A percentile compares a stretch with the other conserved stretches of the same genome.
Evolutionary conservation across 139 green algal genomes (phyloP).

Genomic region (Picochlorum sp.): DNA sequence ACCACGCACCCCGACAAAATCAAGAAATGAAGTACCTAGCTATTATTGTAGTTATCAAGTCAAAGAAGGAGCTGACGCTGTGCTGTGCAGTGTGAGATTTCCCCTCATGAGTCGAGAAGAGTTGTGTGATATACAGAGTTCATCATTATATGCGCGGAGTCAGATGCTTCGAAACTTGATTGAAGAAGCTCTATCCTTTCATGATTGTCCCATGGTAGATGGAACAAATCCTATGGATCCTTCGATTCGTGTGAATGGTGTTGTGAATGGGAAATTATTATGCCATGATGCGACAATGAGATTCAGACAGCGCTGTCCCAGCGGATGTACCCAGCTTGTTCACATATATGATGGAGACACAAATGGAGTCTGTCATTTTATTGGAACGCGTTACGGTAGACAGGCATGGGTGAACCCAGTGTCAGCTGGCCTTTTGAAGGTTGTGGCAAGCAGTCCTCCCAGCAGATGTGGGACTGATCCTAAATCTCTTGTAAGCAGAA

Average conservation of each 20-base stretch:
- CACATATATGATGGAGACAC: constrained; percentile 69
- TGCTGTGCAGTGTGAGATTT: constrained; percentile 57
- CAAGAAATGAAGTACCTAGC: no score
- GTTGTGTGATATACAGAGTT: constrained; percentile 20
- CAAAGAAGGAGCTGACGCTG: constrained; percentile 16
- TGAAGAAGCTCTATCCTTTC: constrained; percentile 20
- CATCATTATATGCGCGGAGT: constrained; percentile 16
- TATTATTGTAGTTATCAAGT: no score
- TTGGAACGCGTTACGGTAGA: constrained; percentile 28
- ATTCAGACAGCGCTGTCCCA: constrained; percentile 22
- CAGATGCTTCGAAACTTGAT: constrained; percentile 34
- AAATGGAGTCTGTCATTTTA: constrained; percentile 56
- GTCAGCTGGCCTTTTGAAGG: constrained; percentile 38
- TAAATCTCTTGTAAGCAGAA: constrained; percentile 40
- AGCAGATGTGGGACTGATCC: constrained; percentile 54
- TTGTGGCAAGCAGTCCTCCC: constrained; percentile 47
- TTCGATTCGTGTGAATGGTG: constrained; percentile 25
- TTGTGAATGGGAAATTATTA: constrained; percentile 15
- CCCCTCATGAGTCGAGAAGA: constrained; percentile 46
- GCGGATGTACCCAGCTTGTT: constrained; percentile 47
- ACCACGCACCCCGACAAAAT: constrained; percentile 10
- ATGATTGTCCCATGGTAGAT: neutral
- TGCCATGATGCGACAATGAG: neutral
- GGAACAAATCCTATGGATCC: constrained; percentile 1
- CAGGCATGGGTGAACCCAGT: constrained; percentile 73